Conservation (phyloP, 2,329 filamentous ascomycete species). For the Gliomastix tumulicola region DNA sequence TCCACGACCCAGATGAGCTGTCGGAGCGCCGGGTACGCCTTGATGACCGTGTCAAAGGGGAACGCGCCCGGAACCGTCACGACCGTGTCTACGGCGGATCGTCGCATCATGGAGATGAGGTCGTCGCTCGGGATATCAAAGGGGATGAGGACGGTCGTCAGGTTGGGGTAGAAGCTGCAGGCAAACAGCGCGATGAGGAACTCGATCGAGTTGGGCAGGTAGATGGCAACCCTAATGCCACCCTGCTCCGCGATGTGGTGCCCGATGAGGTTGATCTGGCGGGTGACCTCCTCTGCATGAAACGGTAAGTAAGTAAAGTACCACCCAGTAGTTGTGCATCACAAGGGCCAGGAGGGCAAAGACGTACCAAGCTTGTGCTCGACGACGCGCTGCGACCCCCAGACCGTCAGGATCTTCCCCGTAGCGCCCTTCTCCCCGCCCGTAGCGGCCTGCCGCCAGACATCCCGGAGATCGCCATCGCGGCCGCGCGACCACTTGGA, state of each 20-base stretch:
- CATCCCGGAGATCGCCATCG: conserved; percentile 83
- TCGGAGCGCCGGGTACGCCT: conserved; percentile 62
- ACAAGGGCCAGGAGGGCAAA: too few relatives aligned
- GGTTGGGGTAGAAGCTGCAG: conserved; percentile 74
- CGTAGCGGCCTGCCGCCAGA: conserved; percentile 71
- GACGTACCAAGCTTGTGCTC: conserved; percentile 60
- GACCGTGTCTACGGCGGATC: conserved; percentile 71
- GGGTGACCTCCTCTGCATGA: conserved; percentile 59
- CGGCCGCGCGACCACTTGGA: conserved; percentile 79
- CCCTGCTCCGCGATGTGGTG: conserved; percentile 65
- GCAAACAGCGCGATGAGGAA: conserved; percentile 78
- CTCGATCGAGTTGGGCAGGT: conserved; percentile 89
- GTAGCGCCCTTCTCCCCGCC: conserved; percentile 60
- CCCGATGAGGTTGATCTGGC: conserved; percentile 83
- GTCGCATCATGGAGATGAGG: conserved; percentile 64
- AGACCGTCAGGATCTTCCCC: conserved; percentile 70
- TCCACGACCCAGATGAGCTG: conserved; percentile 91
- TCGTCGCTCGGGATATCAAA: conserved; percentile 67
- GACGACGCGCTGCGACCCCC: conserved; percentile 66
- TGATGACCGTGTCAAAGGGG: conserved; percentile 66
- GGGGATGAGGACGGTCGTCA: conserved; percentile 78
- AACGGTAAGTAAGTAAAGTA: too few relatives aligned
- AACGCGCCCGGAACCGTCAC: conserved; percentile 83
- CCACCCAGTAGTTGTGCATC: too few relatives aligned
- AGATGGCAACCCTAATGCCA: conserved; percentile 75